A percentile compares a stretch with the other conserved stretches of the same genome.
Conservation (phyloP, 1,284 basidiomycete genomes). For the Xanthoconium separans region DNA sequence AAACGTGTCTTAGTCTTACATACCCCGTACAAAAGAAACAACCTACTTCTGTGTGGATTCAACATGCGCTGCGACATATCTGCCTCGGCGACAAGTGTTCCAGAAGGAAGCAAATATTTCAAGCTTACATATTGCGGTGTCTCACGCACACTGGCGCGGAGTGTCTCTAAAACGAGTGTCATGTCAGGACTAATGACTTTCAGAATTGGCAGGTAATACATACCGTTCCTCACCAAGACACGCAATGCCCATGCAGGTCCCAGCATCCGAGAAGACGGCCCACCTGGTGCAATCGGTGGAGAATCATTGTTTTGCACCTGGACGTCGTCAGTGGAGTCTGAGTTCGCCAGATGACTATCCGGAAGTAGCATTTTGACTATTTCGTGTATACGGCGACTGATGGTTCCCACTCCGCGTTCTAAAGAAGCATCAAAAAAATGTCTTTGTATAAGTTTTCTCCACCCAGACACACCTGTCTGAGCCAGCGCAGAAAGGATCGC, state of each 20-base stretch:
- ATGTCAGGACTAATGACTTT: neutral
- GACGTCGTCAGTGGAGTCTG: neutral
- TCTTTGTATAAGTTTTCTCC: too few relatives aligned
- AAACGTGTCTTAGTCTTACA: neutral
- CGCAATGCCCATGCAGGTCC: slow-evolving; percentile 25
- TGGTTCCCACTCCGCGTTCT: slow-evolving; percentile 19
- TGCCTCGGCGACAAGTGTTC: slow-evolving; percentile 9
- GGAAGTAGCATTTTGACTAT: slow-evolving; percentile 25
- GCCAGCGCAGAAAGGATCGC: slow-evolving; percentile 24
- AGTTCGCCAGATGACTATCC: neutral
- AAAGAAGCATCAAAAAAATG: neutral
- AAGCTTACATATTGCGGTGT: neutral
- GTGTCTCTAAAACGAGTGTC: slow-evolving; percentile 8
- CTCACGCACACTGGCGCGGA: neutral
- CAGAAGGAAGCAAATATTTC: neutral
- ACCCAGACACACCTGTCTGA: slow-evolving; percentile 15
- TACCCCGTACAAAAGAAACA: neutral
- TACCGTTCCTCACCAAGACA: slow-evolving; percentile 16
- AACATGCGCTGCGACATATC: slow-evolving; percentile 17
- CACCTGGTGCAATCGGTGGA: neutral
- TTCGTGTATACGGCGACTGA: slow-evolving; percentile 6
- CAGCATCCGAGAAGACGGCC: slow-evolving; percentile 14
- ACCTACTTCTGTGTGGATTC: slow-evolving; percentile 18
- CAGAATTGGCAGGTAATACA: neutral
- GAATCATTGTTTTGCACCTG: neutral